Base-by-base conservation (phyloP, 2,329 filamentous ascomycete species). In the Lasiodiplodia citricola region DNA sequence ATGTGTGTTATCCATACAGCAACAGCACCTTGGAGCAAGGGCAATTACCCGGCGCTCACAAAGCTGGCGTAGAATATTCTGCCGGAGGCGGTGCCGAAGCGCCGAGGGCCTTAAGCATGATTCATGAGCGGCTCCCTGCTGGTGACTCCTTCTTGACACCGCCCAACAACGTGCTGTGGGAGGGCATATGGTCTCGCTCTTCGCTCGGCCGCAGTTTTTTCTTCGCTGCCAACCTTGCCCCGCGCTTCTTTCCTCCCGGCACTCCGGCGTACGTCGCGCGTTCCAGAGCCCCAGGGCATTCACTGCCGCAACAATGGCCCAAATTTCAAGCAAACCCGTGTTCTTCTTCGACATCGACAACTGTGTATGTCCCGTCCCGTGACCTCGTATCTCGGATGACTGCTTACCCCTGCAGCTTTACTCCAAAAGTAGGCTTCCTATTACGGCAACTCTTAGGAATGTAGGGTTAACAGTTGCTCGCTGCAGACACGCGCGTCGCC, bases 341-440 rank as follows among this genome's bases (percentile, higher is more conserved):
- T 87, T 90, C 79, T 90, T 88, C 80, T 98, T 97, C 77, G 96
- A 99, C 78, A 98, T 99, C 77, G 96, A 99, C 85, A 99, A 99
- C 78, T 99, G 96, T 81, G 88, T 90, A 84, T 71, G 87, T 50
- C 14, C 54, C 47, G n/a, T 31, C 55, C 65, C 44, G 55, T 67
- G 65, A 67, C 21, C 47, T 67, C 21, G 25, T 28, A 37, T 58
- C 25, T 21, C 18, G 38, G 38, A 35, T 21, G 37, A n/a, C n/a
- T 51, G 37, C 28, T 60, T 11, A 60, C 51, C 54, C 14, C 5
- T 23, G 23, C 66, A 89, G 87, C 88, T 98, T 68, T 98, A 97
- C 76, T 90, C 94, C 0, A 94, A 91, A 81, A 94, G 92, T 64
- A 64, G n/a, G 94, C 31, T 18, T 52, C 77, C 80, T 87, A 78